Conservation (phyloP, 148 eudicot species). For the Mesembryanthemum crystallinum region DNA sequence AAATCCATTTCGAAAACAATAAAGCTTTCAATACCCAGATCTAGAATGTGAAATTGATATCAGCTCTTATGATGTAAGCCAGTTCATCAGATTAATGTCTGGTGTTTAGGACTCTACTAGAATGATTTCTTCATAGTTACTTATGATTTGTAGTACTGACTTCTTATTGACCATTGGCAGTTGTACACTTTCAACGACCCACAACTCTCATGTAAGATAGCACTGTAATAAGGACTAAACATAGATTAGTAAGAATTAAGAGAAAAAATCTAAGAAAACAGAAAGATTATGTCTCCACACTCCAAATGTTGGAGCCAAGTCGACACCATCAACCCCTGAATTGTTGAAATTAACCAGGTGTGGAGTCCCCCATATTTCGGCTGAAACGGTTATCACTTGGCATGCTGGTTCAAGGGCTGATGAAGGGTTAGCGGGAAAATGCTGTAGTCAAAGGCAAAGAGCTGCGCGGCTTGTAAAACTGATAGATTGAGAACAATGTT, state of each 20-base stretch:
- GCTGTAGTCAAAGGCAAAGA: not conserved
- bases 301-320: not conserved
- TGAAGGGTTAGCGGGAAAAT: not conserved
- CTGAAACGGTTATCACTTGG: not conserved
- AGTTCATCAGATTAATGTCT: too few relatives aligned
- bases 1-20: too few relatives aligned
- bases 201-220: too few relatives aligned
- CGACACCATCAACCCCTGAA: not conserved
- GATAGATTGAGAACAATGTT: not conserved
- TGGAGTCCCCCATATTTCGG: not conserved
- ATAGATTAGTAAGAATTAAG: not conserved
- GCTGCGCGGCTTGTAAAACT: not conserved
- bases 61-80: not conserved
- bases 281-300: not conserved
- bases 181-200: too few relatives aligned
- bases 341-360: not conserved
- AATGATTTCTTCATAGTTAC: too few relatives aligned
- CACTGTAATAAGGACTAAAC: too few relatives aligned
- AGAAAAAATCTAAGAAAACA: not conserved
- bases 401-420: not conserved
- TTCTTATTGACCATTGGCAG: too few relatives aligned
- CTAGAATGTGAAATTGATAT: too few relatives aligned
- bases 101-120: too few relatives aligned
- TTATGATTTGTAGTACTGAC: too few relatives aligned
- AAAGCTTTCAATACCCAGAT: too few relatives aligned